These are phyloP conservation scores for Plasmodium relictum DNA, from an alignment of 169 alveolate species.

Conservation along the genomic window DNA sequence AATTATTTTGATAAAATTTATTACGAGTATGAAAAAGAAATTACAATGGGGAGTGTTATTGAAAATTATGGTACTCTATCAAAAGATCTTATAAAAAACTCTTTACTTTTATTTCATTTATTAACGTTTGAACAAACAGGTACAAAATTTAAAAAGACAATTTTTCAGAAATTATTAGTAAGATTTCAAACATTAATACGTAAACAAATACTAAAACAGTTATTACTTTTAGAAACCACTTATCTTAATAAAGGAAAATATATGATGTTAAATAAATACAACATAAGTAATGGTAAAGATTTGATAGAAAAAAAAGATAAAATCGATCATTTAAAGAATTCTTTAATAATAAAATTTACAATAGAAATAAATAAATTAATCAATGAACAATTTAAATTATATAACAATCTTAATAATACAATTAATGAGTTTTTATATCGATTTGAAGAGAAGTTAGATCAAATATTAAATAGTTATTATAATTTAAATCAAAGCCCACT, in stretches of 20 bases:
- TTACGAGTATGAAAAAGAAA: constrained; percentile 33
- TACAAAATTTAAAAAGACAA: constrained; percentile 21
- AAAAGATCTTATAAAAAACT: constrained; percentile 34
- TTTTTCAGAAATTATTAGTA: constrained; percentile 15
- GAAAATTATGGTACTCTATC: constrained; percentile 21
- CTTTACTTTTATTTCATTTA: constrained; percentile 38
- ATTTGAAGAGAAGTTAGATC: constrained; percentile 46
- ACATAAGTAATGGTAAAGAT: constrained; percentile 13
- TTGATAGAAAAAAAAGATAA: constrained; percentile 9
- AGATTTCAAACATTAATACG: constrained; percentile 23
- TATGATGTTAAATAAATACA: constrained; percentile 15
- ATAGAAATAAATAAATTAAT: constrained; percentile 20
- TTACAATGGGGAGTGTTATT: constrained; percentile 29
- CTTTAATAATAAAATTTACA: constrained; percentile 10
- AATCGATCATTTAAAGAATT: constrained; percentile 16
- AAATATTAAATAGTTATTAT: constrained; percentile 14
- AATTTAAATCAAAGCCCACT: constrained; percentile 54
- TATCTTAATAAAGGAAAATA: constrained; percentile 21
- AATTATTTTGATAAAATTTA: constrained; percentile 35
- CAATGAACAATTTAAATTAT: neutral
- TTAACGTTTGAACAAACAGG: constrained; percentile 68
- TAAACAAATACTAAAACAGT: constrained; percentile 57
- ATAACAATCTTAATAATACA: constrained; percentile 2
- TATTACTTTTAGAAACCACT: constrained; percentile 15
- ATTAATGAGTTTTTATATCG: constrained; percentile 22